A percentile compares a stretch with the other conserved stretches of the same genome.
Conservation (phyloP, 768 basidiomycete genomes). For the Boletus bicolor region DNA sequence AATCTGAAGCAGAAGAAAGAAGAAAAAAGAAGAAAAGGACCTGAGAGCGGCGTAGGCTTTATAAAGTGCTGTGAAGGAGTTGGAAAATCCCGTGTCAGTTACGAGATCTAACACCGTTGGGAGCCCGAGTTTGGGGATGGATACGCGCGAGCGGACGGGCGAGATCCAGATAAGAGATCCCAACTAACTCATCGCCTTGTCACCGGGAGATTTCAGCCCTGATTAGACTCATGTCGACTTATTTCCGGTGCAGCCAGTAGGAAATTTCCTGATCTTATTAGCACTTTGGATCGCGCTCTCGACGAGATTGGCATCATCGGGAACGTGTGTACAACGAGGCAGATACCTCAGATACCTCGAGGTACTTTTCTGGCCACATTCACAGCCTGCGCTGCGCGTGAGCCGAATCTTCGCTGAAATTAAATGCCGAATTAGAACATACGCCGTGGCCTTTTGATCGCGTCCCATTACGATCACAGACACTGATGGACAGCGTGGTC, state of each 20-base stretch:
- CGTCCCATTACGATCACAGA: neutral
- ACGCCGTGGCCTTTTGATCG: conserved; percentile 6
- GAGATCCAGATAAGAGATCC: conserved; percentile 26
- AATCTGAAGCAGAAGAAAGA: conserved; percentile 5
- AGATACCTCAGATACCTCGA: conserved; percentile 14
- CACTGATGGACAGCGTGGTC: conserved; percentile 10
- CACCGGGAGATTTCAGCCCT: conserved; percentile 15
- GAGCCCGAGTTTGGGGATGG: neutral
- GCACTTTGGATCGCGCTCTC: conserved; percentile 18
- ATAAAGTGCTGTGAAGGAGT: conserved; percentile 20
- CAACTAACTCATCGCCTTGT: conserved; percentile 4
- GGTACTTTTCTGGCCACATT: conserved; percentile 1
- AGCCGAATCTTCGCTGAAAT: conserved; percentile 15
- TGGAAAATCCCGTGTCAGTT: conserved; percentile 27
- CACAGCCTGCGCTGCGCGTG: conserved; percentile 12
- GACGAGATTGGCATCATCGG: conserved; percentile 27
- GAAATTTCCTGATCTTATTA: conserved; percentile 10
- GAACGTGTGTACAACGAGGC: conserved; percentile 33
- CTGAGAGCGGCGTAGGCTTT: conserved; percentile 16
- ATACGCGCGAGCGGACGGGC: neutral
- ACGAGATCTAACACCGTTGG: conserved; percentile 18
- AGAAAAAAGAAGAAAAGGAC: conserved; percentile 6
- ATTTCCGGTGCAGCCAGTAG: conserved; percentile 29
- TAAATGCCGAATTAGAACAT: conserved; percentile 19
- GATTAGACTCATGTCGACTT: conserved; percentile 28